Conservation (phyloP, 495 filamentous ascomycete genomes). For the Neurospora intermedia region DNA sequence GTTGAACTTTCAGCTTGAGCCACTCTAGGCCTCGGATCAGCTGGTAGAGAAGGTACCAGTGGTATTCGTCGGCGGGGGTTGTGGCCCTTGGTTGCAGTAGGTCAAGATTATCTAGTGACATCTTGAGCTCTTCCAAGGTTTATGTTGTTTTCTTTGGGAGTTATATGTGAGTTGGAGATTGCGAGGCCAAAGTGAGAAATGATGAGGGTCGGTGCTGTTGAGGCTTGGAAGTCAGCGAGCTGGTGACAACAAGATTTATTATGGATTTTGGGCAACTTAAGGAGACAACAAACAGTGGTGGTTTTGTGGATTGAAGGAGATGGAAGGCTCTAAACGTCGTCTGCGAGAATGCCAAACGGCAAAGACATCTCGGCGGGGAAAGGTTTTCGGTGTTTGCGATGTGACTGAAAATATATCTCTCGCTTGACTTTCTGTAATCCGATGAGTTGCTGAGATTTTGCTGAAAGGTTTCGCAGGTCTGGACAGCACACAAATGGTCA, state of each 20-base stretch:
- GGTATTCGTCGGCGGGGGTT: not conserved
- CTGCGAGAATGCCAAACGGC: not conserved
- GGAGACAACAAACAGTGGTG: not conserved
- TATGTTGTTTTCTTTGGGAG: not conserved
- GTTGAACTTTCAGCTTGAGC: not conserved
- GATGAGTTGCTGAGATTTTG: not conserved
- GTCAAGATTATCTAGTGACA: not conserved
- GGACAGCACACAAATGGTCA: not conserved
- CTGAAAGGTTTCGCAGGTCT: not conserved
- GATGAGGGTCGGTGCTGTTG: not conserved
- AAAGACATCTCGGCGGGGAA: not conserved
- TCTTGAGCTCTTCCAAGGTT: not conserved
- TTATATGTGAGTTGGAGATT: not conserved
- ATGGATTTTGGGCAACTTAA: not conserved
- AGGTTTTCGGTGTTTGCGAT: not conserved
- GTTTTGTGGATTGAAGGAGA: not conserved
- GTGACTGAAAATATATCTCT: not conserved
- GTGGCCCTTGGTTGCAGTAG: not conserved
- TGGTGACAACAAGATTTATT: not conserved
- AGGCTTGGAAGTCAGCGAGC: not conserved
- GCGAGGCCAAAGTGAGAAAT: not conserved
- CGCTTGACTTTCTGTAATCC: not conserved
- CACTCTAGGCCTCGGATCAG: not conserved
- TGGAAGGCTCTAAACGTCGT: not conserved
- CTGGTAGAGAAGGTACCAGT: not conserved